Base-by-base conservation (phyloP, 306 rosid genomes). In the Begonia peltatifolia region DNA sequence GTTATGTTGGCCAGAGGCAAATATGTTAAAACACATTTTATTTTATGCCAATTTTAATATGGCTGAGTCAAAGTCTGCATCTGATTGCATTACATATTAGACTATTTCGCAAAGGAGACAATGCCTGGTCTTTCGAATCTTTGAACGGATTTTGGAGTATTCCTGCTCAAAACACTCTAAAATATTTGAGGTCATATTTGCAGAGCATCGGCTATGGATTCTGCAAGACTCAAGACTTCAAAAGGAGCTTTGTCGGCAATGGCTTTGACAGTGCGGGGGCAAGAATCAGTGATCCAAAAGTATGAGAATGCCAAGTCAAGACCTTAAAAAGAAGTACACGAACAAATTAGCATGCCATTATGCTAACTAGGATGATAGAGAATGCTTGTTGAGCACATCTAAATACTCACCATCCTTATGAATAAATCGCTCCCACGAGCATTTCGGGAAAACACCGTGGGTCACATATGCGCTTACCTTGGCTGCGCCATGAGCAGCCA, bases 261-360 rank as follows among this genome's bases (percentile, higher is more conserved):
- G 25, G 82, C 87, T 71, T 81, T 73, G 75, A 83, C 94, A 20
- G 95, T 90, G 2, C 71, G 73, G 0, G 95, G 86, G 75, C 95
- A 90, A 59, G 95, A 90, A 77, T 90, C 99, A 23, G 95, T 90
- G 70, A 83, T 90, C 95, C 99, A 90, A 62, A 90, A 90, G 79
- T 81, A 60, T 49, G 95, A 55, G 68, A 86, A 90, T 9, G 83
- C 79, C 48, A 68, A 76, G 67, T 80, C 72, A 43, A 14, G 15
- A 41, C 58, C 63, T 46, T 66, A 76, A 76, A 69, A 74, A 57
- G 50, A 20, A 65, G 63, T 41, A 35, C 47, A 66, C 59, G 46
- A 13, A 43, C 56, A 14, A 47, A 68, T 25, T 49, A 55, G 46
- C 47, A 50, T 49, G 53, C 48, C 10, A 57, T 30, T 47, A 46